Conservation (phyloP, 129 eudicot genomes). For the Rutidosis leptorrhynchoides region DNA sequence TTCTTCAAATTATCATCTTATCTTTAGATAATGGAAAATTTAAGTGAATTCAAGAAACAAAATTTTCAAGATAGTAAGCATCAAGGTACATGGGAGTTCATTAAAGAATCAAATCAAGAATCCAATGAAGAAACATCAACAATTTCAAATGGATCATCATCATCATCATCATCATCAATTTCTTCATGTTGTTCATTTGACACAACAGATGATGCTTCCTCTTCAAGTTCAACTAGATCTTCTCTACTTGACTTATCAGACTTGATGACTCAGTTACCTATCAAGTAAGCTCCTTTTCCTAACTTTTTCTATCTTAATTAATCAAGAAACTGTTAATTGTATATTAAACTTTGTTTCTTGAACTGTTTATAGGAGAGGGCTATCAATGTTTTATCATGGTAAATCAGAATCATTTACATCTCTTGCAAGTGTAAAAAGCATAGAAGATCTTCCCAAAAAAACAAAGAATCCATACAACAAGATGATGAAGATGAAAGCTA, state of each 20-base stretch:
- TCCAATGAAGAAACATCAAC: conserved; percentile 33
- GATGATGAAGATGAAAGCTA: conserved; percentile 42
- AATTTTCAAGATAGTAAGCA: conserved; percentile 11
- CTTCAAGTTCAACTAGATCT: conserved; percentile 37
- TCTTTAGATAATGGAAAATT: conserved; percentile 21
- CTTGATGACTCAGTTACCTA: conserved; percentile 62
- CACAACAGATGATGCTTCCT: conserved; percentile 61
- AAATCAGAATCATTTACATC: conserved; percentile 77
- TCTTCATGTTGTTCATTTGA: conserved; percentile 39
- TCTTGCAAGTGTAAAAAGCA: conserved; percentile 62
- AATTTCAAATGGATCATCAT: conserved; percentile 26
- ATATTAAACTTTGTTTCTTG: background rate
- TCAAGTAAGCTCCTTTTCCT: conserved; percentile 52
- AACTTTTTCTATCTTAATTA: background rate
- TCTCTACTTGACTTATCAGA: conserved; percentile 55
- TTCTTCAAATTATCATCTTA: background rate
- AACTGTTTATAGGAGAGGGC: conserved; percentile 54
- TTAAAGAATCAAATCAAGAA: conserved; percentile 20
- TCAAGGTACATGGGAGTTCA: conserved; percentile 25
- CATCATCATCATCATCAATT: conserved; percentile 23
- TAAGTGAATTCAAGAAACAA: conserved; percentile 23
- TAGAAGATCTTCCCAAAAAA: conserved; percentile 81
- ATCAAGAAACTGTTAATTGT: background rate
- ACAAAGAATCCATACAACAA: conserved; percentile 31
- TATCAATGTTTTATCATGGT: conserved; percentile 73